phyloP scores from a whole-genome alignment of 2,329 filamentous ascomycete species.

The Metarhizium rileyi region DNA sequence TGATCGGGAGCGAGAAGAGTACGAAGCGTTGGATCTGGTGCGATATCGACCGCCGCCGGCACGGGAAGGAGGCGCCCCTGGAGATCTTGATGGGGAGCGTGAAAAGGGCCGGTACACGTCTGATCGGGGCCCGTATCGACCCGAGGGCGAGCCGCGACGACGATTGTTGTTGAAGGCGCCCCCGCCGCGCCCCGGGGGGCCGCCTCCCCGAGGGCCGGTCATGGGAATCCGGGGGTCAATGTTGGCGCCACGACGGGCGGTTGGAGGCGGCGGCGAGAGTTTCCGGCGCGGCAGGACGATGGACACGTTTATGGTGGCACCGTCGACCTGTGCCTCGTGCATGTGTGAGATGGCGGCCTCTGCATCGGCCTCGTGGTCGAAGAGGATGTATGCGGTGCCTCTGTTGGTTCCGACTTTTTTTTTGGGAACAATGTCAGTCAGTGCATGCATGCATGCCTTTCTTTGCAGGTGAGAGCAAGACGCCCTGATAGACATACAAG shows the following conservation, averaged over 20 bases:
- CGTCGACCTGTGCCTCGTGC: slow-evolving; percentile 94
- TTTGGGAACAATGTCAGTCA: too few species aligned
- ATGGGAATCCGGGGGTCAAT: slow-evolving; percentile 39
- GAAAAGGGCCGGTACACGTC: slow-evolving; percentile 57
- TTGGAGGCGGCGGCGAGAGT: slow-evolving; percentile 71
- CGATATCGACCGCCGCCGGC: slow-evolving; percentile 30
- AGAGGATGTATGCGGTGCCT: slow-evolving; percentile 89
- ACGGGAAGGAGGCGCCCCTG: slow-evolving; percentile 29
- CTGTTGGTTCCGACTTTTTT: slow-evolving; percentile 88
- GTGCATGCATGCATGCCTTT: background rate
- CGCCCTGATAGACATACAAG: slow-evolving; percentile 47
- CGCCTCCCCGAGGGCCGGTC: slow-evolving; percentile 22
- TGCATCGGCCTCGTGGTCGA: slow-evolving; percentile 64
- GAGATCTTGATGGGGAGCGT: slow-evolving; percentile 30
- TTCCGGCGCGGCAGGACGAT: slow-evolving; percentile 79
- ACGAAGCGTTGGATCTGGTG: slow-evolving; percentile 33
- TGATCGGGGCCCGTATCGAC: slow-evolving; percentile 32
- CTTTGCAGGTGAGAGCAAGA: background rate
- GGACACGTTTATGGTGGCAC: slow-evolving; percentile 71
- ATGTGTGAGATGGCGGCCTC: slow-evolving; percentile 88
- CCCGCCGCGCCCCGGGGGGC: slow-evolving; percentile 15
- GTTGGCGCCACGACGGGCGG: slow-evolving; percentile 52
- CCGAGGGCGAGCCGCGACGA: slow-evolving; percentile 25
- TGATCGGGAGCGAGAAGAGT: slow-evolving; percentile 39
- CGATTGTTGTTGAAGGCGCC: slow-evolving; percentile 24